Base-by-base conservation (phyloP, 2,329 filamentous ascomycete genomes). In the Neonectria sp. region DNA sequence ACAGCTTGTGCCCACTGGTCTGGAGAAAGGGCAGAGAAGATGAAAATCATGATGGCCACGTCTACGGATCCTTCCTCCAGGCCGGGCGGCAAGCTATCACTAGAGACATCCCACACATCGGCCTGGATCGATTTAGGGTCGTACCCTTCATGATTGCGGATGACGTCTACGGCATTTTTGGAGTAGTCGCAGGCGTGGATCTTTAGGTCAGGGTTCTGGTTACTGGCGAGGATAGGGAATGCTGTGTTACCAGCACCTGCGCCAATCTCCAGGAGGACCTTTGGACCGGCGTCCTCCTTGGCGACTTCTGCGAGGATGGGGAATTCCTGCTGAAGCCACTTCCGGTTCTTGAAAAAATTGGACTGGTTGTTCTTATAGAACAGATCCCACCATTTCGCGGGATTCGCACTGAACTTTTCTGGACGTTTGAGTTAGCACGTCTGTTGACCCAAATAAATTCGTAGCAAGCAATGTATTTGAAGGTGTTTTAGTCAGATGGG, bases 281-380 rank as follows among this genome's bases (percentile, higher is more conserved):
- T 86, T 27, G 88, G 87, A 4, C 93, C 94, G 3, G 92, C 90
- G 65, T 91, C 90, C 69, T 90, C 87, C 64, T 87, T 84, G 13
- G 93, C 95, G 57, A 97, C 87, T 65, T 93, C 88, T 27, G 87
- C 89, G n/a, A 99, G 84, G 4, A 98, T 84, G 0, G 96, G 96
- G 72, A 99, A 99, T 80, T 99, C 96, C 80, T 98, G 95, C 71
- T 93, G 92, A 35, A 99, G 85, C 96, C 96, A 99, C 80, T 98
- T 98, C 71, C 96, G 90, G 79, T 99, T 93, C 83, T 99, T 99
- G 90, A 99, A 99, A 83, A 99, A 99, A 78, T 98, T 98, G 76
- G 92, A 89, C 24, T 93, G 93, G 82, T 99, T 98, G 84, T 98
- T 97, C 83, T 96, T 95, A 86, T 99, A 99, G 83, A 99, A 99